Conservation (phyloP, 768 basidiomycete species). For the Mrakia hoshinonis region DNA sequence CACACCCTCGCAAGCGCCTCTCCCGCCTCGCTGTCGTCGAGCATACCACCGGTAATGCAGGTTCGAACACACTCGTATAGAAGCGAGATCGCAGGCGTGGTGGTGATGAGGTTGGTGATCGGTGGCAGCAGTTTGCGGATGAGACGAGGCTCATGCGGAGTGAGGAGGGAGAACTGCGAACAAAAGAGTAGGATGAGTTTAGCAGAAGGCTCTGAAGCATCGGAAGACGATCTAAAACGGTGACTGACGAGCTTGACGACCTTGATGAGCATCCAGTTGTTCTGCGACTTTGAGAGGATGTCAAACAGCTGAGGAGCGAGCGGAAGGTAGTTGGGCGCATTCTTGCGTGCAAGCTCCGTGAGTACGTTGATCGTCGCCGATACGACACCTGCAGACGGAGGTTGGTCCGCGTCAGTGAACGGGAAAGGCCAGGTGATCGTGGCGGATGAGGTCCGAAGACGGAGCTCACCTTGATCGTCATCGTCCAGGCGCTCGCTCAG, state of each 20-base stretch:
- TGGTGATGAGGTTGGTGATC: constrained; percentile 89
- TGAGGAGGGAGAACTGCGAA: constrained; percentile 83
- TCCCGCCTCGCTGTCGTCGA: constrained; percentile 61
- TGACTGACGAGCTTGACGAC: constrained; percentile 78
- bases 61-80: constrained; percentile 98
- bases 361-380: constrained; percentile 87
- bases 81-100: constrained; percentile 87
- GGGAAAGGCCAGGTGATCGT: neutral
- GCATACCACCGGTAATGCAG: constrained; percentile 94
- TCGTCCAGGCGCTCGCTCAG: constrained; percentile 68
- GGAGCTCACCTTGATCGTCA: constrained; percentile 48
- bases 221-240: neutral
- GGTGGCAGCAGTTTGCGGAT: constrained; percentile 90
- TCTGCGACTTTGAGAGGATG: constrained; percentile 81
- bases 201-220: neutral
- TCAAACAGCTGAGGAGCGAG: constrained; percentile 90
- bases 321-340: constrained; percentile 69
- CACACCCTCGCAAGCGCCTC: constrained; percentile 74
- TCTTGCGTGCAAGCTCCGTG: constrained; percentile 76
- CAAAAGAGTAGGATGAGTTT: neutral
- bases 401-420: neutral
- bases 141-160: constrained; percentile 82
- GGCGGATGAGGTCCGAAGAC: neutral
- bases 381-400: constrained; percentile 61
- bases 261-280: constrained; percentile 99